Evolutionary conservation across 768 basidiomycete genomes (phyloP).

Genomic region (Pisolithus albus): DNA sequence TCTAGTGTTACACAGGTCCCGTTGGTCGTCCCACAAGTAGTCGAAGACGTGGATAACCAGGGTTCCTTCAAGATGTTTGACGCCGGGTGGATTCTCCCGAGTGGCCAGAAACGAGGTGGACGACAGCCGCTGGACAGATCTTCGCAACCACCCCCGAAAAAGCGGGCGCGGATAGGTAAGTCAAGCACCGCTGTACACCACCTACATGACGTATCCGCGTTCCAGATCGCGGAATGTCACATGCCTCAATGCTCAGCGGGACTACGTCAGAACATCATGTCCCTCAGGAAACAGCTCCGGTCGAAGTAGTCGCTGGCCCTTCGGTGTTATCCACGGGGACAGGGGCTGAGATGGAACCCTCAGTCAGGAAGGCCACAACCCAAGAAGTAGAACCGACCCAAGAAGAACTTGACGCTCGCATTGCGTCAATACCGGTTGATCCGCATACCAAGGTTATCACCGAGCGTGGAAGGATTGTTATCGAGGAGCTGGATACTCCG

Average conservation of each 20-base stretch:
- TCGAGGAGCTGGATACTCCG: slow-evolving; percentile 71
- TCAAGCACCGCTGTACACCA: slow-evolving; percentile 1
- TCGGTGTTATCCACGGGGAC: slow-evolving; percentile 18
- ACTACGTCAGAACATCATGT: slow-evolving; percentile 42
- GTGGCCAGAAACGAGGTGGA: slow-evolving; percentile 61
- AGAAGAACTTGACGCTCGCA: slow-evolving; percentile 20
- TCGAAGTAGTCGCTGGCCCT: slow-evolving; percentile 21
- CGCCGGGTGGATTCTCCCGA: slow-evolving; percentile 80
- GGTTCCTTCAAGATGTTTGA: slow-evolving; percentile 80
- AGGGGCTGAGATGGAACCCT: slow-evolving; percentile 10
- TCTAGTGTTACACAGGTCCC: slow-evolving; percentile 17
- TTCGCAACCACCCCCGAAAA: slow-evolving; percentile 47
- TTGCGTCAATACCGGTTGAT: slow-evolving; percentile 22
- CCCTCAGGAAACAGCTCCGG: slow-evolving; percentile 17
- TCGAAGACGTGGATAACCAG: slow-evolving; percentile 64
- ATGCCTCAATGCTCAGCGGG: slow-evolving; percentile 42
- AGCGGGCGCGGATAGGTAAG: slow-evolving; percentile 44
- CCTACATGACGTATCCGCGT: background rate
- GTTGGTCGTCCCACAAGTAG: slow-evolving; percentile 45
- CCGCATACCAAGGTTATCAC: slow-evolving; percentile 24
- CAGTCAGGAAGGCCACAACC: slow-evolving; percentile 11
- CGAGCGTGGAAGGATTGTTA: slow-evolving; percentile 48
- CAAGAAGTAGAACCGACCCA: slow-evolving; percentile 7
- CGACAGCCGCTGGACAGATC: slow-evolving; percentile 41
- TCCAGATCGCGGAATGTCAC: slow-evolving; percentile 34